phyloP scores from a whole-genome alignment of 208 protist species.

The Leishmania turanica region DNA sequence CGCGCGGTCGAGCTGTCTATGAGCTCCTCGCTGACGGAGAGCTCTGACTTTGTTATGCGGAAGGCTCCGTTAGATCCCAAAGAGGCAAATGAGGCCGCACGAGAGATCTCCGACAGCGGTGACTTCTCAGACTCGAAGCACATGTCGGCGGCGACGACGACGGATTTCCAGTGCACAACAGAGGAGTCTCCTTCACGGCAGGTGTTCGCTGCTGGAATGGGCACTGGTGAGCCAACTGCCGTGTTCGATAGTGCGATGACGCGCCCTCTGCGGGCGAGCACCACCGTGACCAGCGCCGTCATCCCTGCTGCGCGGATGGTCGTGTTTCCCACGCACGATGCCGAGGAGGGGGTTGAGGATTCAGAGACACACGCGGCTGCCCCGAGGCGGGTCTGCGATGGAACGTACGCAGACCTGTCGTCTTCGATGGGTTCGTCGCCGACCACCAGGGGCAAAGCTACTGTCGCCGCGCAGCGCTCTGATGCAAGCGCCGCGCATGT shows the following conservation, averaged over 20 bases:
- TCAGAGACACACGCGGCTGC: not conserved
- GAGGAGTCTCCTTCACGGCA: not conserved
- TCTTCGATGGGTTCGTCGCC: not conserved
- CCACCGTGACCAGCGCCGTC: not conserved
- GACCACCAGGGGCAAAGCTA: not conserved
- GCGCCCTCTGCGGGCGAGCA: not conserved
- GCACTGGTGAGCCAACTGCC: not conserved
- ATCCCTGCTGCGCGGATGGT: not conserved
- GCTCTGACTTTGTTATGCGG: constrained; percentile 10
- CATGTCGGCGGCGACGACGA: not conserved
- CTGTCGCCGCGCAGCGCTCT: not conserved
- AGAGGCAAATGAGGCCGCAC: not conserved
- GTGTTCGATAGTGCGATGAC: not conserved
- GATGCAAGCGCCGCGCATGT: not conserved
- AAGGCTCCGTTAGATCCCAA: not conserved
- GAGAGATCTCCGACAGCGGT: not conserved
- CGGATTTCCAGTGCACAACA: not conserved
- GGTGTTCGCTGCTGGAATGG: too few species aligned
- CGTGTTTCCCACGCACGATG: not conserved
- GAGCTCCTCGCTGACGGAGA: constrained; percentile 15
- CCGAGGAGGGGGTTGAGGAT: too few species aligned
- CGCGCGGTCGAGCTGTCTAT: not conserved
- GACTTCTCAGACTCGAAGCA: not conserved
- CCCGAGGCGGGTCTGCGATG: not conserved
- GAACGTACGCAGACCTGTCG: not conserved